Base-by-base conservation (phyloP, 768 basidiomycete genomes). In the Naganishia vaughanmartiniae region DNA sequence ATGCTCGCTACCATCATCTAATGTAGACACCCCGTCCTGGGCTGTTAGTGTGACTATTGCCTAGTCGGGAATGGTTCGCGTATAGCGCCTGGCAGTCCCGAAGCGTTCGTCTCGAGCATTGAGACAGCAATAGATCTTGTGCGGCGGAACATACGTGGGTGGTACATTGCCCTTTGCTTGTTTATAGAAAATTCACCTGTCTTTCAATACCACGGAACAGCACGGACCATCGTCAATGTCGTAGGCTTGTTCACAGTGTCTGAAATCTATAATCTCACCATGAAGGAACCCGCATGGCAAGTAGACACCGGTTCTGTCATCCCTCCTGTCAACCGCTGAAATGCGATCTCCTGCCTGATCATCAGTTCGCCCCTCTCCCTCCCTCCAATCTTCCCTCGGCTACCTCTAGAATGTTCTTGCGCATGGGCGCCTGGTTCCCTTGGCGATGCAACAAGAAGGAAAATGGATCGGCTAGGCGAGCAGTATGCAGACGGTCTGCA, bases 321-420 rank as follows among this genome's bases (percentile, higher is more conserved):
- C 28, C 30, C 28, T 21, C 30, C 30, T 31, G 4, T 17, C 21
- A 58, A 28, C 4, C 34, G 46, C 24, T 39, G 57, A 42, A 34
- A 54, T 24, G 34, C 10, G 28, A 30, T 26, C 14, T 63, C n/a
- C 14, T 51, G n/a, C 48, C 19, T 24, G 3, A n/a, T n/a, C 24
- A 51, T 33, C 58, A 74, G 74, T 42, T 70, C 72, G 63, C 45
- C 71, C 12, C 73, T 73, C 34, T 54, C 67, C 21, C 66, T 76
- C 5, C 77, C 74, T 7, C 75, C 74, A 17, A 65, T 73, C 33
- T 53, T 80, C 42, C 79, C 79, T 0, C 74, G 74, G 11, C 58
- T 80, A 15, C 76, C 76, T 0, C 55, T 77, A 15, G 79, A 77
- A 70, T 80, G 79, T 70, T 69, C 71, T 6, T 80, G 79, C 60